These are phyloP conservation scores for Ramichloridium luteum DNA, from an alignment of 2,329 filamentous ascomycete genomes.

Conservation along the genomic window DNA sequence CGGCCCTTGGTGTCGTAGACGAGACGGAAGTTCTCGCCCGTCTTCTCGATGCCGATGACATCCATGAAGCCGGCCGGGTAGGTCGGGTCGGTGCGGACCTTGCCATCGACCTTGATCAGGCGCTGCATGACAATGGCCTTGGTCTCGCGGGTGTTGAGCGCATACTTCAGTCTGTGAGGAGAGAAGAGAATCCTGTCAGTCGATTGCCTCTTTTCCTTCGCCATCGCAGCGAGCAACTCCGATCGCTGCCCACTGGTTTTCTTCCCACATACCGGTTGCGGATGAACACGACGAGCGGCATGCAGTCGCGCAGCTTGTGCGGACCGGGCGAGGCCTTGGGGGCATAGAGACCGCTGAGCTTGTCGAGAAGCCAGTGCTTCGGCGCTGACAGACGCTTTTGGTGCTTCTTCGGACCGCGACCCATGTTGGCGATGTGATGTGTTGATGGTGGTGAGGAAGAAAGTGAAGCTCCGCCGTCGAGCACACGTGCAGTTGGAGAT, in stretches of 20 bases:
- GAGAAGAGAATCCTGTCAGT: background rate
- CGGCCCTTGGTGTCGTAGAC: constrained; percentile 99
- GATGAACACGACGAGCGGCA: constrained; percentile 98
- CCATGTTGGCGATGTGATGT: constrained; percentile 43
- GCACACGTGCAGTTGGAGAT: background rate
- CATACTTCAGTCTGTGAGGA: constrained; percentile 87
- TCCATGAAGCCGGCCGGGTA: constrained; percentile 99
- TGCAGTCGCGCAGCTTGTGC: constrained; percentile 98
- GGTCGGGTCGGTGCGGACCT: constrained; percentile 97
- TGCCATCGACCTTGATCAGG: constrained; percentile 98
- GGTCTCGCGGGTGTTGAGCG: constrained; percentile 95
- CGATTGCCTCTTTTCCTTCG: background rate
- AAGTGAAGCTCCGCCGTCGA: too few relatives aligned
- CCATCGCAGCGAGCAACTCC: background rate
- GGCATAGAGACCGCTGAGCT: constrained; percentile 73
- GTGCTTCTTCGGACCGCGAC: constrained; percentile 56
- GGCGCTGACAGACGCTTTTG: constrained; percentile 99
- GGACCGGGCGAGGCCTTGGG: constrained; percentile 68
- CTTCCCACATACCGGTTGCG: constrained; percentile 48
- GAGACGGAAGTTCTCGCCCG: constrained; percentile 99
- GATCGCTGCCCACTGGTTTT: too few relatives aligned
- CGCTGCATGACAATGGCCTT: constrained; percentile 99
- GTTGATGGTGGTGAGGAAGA: constrained; percentile 8
- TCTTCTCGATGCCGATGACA: constrained; percentile 99
- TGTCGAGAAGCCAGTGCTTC: constrained; percentile 99